A percentile compares a stretch with the other conserved stretches of the same genome.
phyloP scores from a whole-genome alignment of 495 filamentous ascomycete species.

The Friedmanniomyces endolithicus region DNA sequence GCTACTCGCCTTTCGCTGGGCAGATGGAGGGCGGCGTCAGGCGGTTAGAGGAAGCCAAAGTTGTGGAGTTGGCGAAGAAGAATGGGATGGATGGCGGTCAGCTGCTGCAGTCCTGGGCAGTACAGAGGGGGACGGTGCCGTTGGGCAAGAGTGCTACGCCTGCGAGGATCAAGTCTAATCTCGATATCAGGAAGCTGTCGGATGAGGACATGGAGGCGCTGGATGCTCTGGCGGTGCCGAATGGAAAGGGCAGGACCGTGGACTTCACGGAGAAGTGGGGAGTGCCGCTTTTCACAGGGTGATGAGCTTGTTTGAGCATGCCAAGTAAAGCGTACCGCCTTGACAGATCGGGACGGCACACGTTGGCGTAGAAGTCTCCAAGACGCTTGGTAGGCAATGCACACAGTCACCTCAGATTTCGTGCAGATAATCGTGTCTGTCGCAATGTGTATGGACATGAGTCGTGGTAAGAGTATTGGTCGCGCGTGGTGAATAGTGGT shows the following conservation, averaged over 20 bases:
- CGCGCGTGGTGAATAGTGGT: background rate
- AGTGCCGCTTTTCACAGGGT: slow-evolving; percentile 11
- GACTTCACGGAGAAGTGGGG: slow-evolving; percentile 11
- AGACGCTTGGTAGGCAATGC: no score
- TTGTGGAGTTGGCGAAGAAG: slow-evolving; percentile 25
- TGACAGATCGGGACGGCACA: no score
- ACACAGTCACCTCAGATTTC: no score
- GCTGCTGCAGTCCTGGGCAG: slow-evolving; percentile 37
- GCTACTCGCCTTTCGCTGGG: slow-evolving; percentile 39
- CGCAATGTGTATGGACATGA: no score
- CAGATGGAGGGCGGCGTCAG: slow-evolving; percentile 17
- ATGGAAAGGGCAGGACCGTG: slow-evolving; percentile 10
- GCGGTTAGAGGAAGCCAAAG: slow-evolving; percentile 24
- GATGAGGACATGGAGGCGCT: slow-evolving; percentile 17
- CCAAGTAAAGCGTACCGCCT: no score
- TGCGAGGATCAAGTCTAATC: slow-evolving; percentile 35
- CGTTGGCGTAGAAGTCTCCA: no score
- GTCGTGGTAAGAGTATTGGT: no score
- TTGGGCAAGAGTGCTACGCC: slow-evolving; percentile 40
- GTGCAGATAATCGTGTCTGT: no score
- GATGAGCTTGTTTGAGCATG: background rate
- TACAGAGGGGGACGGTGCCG: slow-evolving; percentile 39
- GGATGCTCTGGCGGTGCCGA: slow-evolving; percentile 5
- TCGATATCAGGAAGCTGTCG: slow-evolving; percentile 8
- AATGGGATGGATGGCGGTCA: slow-evolving; percentile 31